These are phyloP conservation scores for Pythium brassicae DNA, from an alignment of 352 stramenopile genomes.

Conservation along the genomic window DNA sequence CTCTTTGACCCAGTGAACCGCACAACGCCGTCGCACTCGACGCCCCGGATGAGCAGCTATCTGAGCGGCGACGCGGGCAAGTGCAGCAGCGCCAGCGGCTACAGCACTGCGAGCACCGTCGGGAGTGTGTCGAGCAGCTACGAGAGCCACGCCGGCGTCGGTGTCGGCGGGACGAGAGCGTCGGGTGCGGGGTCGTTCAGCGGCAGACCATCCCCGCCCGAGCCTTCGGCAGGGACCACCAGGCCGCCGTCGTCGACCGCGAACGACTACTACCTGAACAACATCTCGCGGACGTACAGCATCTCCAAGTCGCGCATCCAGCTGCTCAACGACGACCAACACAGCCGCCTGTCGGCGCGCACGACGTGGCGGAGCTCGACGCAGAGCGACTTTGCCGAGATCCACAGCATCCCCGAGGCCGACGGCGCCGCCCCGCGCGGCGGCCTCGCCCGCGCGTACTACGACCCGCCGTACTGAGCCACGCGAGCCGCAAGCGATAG, in stretches of 20 bases:
- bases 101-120: background rate
- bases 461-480: conserved; percentile 2
- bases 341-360: conserved; percentile 14
- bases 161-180: too few species aligned
- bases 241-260: conserved; percentile 3
- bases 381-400: conserved; percentile 16
- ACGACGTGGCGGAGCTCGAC: conserved; percentile 16
- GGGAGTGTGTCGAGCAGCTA: background rate
- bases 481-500: too few species aligned
- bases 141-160: background rate
- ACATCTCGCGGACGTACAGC: conserved; percentile 12
- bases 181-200: background rate
- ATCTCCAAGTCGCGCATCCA: conserved; percentile 21
- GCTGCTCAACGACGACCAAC: conserved; percentile 18
- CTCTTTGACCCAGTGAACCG: conserved; percentile 11
- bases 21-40: conserved; percentile 2
- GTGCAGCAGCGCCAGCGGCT: conserved; percentile 2
- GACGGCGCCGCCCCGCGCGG: background rate
- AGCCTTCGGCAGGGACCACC: too few species aligned
- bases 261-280: conserved; percentile 17
- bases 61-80: background rate
- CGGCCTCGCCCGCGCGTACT: background rate
- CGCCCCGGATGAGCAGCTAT: conserved; percentile 2
- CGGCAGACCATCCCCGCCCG: background rate
- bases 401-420: conserved; percentile 17